phyloP scores from a whole-genome alignment of 345 rosid genomes.

The Euphorbia pulcherrima region DNA sequence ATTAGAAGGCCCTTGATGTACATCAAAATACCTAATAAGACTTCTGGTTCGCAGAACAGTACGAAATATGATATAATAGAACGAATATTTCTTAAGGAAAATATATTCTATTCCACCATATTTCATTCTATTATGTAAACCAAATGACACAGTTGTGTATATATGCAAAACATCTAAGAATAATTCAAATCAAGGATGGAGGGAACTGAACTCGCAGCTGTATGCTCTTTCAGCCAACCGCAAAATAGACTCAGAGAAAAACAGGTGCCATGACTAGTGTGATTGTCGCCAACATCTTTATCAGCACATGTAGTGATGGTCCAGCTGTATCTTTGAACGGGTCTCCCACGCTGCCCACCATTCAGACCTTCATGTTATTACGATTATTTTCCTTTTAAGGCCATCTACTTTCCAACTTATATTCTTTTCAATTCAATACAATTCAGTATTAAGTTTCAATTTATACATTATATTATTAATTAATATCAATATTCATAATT shows the following conservation, averaged over 20 bases:
- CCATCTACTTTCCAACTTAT: no score
- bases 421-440: no score
- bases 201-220: constrained; percentile 18
- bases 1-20: constrained; percentile 22
- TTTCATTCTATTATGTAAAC: no score
- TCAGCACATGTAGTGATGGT: constrained; percentile 92
- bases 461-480: no score
- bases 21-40: no score
- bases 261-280: constrained; percentile 97
- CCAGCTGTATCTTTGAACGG: constrained; percentile 98
- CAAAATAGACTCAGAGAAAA: constrained; percentile 46
- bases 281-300: constrained; percentile 83
- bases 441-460: no score
- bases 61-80: no score
- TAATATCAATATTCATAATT: no score
- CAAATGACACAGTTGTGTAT: constrained; percentile 14
- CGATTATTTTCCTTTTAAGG: no score
- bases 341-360: constrained; percentile 86
- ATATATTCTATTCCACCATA: no score
- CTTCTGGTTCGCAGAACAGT: no score
- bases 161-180: constrained; percentile 23
- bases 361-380: not conserved
- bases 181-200: not conserved
- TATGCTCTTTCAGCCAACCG: constrained; percentile 12
- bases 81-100: no score